These are phyloP conservation scores for Leishmania arabica DNA, from an alignment of 208 protist species.

Conservation along the genomic window DNA sequence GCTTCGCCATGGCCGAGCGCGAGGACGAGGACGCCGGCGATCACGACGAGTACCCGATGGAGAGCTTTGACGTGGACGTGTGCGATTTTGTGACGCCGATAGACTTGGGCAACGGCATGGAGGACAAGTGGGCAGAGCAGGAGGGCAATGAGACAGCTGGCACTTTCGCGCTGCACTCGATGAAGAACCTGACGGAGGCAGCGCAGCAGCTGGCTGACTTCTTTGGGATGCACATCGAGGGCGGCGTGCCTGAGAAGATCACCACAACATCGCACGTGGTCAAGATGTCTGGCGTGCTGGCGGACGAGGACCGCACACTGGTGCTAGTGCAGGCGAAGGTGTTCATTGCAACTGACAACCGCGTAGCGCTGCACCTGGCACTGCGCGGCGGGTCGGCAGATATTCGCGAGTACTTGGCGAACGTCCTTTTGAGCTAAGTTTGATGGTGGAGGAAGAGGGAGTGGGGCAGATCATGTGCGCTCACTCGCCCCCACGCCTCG, in stretches of 20 bases:
- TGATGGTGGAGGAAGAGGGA: not conserved
- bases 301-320: conserved; percentile 56
- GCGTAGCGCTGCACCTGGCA: conserved; percentile 79
- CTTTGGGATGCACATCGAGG: conserved; percentile 85
- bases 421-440: conserved; percentile 63
- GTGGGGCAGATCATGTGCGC: not conserved
- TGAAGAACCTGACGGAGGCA: conserved; percentile 86
- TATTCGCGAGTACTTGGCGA: conserved; percentile 75
- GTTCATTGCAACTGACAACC: conserved; percentile 72
- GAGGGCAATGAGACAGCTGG: conserved; percentile 72
- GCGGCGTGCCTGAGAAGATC: conserved; percentile 73
- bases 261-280: conserved; percentile 77
- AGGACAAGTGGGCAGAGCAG: conserved; percentile 49
- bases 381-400: conserved; percentile 66
- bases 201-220: conserved; percentile 81
- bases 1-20: conserved; percentile 71
- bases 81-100: conserved; percentile 78
- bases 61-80: conserved; percentile 85
- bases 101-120: conserved; percentile 44
- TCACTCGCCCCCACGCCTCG: not conserved
- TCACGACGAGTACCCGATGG: conserved; percentile 85
- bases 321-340: conserved; percentile 77
- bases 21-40: conserved; percentile 34
- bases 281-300: conserved; percentile 75
- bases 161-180: conserved; percentile 82